Evolutionary conservation across 2,329 filamentous ascomycete species (phyloP), one percentile per base, ranked within the genome.

Genomic region (Pyricularia pennisetigena): DNA sequence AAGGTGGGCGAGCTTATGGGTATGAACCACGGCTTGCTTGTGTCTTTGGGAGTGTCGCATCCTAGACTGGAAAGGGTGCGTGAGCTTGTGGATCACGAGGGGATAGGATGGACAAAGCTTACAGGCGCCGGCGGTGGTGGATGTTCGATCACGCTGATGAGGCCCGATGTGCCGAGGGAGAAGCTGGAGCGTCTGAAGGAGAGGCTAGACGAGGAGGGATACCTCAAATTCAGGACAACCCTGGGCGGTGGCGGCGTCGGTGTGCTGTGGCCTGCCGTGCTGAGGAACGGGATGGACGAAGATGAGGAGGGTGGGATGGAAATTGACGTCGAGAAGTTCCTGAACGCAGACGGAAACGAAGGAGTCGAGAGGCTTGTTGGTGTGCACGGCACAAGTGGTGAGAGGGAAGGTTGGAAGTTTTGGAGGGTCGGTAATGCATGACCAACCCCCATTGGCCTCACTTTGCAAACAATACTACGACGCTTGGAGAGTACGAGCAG

Each of bases 121-220:
- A 99, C 95, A 0, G 95, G 95, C 41, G 95, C 95, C 1, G 95
- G 95, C 26, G 96, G 95, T 14, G 96, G 95, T 68, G 95, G 95
- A 2, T 98, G 96, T 78, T 94, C 94, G 3, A 98, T 99, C 72
- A 96, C 94, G 0, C 82, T 99, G 4, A 82, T 99, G 65, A 90
- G 90, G 71, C 91, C 92, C 0, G 86, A 86, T 32, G 82, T 85
- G 1, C 76, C 86, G 7, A 73, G 76, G 20, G 81, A 86, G 70
- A 85, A 85, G 73, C 79, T 96, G 30, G 78, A 81, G 28, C 80
- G 83, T 10, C 80, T 98, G 20, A 87, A 94, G 72, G 75, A 81
- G 57, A 86, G 88, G 70, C 85, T 94, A 2, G 81, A 85, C 3
- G 78, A 82, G 0, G 91, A 93, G 74, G 91, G 91, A 1, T 99